A percentile compares a stretch with the other conserved stretches of the same genome.
Conservation (phyloP, 2,329 filamentous ascomycete genomes). For the Nigrospora sphaerica region DNA sequence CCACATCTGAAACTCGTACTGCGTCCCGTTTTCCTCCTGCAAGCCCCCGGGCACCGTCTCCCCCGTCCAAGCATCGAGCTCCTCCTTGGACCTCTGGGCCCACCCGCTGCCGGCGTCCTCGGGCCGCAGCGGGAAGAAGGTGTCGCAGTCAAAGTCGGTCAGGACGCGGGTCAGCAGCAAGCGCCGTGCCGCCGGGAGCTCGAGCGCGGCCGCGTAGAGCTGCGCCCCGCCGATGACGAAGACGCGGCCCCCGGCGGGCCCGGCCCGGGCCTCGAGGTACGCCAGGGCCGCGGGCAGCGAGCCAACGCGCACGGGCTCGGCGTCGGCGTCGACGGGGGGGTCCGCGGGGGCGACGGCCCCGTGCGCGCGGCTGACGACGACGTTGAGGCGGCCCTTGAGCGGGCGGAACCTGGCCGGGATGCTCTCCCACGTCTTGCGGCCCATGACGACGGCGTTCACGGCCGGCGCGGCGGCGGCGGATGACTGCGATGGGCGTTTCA, state of each 20-base stretch:
- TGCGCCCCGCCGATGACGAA: constrained; percentile 89
- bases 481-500: not conserved
- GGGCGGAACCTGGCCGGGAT: constrained; percentile 76
- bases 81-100: constrained; percentile 41
- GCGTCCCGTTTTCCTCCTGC: constrained; percentile 55
- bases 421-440: constrained; percentile 91
- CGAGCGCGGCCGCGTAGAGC: constrained; percentile 70
- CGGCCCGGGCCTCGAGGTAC: constrained; percentile 30
- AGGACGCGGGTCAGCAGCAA: constrained; percentile 65
- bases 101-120: constrained; percentile 35
- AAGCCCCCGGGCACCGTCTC: constrained; percentile 51
- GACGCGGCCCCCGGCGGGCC: constrained; percentile 35
- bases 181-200: constrained; percentile 46
- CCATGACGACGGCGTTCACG: constrained; percentile 85
- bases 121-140: constrained; percentile 60
- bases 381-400: constrained; percentile 71
- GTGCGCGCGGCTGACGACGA: constrained; percentile 63
- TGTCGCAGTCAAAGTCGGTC: constrained; percentile 69
- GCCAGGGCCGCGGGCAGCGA: constrained; percentile 53
- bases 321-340: constrained; percentile 11
- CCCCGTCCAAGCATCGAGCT: constrained; percentile 58
- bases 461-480: constrained; percentile 23
- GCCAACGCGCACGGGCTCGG: constrained; percentile 47
- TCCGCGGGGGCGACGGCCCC: constrained; percentile 7
- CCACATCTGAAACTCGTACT: constrained; percentile 71